Evolutionary conservation across 331 rosid genomes (phyloP).

Genomic region (Pyracantha coccinea): DNA sequence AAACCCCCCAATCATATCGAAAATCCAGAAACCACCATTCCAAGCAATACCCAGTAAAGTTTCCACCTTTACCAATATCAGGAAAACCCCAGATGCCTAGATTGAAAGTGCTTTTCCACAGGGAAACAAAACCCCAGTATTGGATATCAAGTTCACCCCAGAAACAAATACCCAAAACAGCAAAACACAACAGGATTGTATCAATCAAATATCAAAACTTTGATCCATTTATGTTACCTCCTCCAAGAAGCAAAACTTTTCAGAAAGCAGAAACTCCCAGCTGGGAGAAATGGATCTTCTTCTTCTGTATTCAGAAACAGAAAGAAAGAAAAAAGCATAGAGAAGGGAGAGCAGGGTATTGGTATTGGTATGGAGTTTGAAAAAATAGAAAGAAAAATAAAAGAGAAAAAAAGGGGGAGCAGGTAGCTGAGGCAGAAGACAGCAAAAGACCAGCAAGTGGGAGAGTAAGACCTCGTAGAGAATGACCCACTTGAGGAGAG

Average conservation of each 20-base stretch:
- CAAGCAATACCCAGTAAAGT: constrained; percentile 33
- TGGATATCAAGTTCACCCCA: not conserved
- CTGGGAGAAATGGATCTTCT: constrained; percentile 34
- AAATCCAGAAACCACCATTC: constrained; percentile 22
- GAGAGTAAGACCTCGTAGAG: constrained; percentile 62
- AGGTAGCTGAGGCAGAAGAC: constrained; percentile 40
- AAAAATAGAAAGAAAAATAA: constrained; percentile 22
- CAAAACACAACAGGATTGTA: constrained; percentile 6
- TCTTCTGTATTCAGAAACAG: constrained; percentile 23
- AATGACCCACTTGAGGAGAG: constrained; percentile 61
- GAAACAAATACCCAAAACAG: constrained; percentile 13
- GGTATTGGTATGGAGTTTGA: constrained; percentile 16
- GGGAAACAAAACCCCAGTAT: not conserved
- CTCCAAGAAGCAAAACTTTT: constrained; percentile 23
- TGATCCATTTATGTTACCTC: constrained; percentile 19
- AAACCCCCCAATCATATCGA: constrained; percentile 34
- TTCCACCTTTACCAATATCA: constrained; percentile 12
- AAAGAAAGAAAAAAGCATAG: constrained; percentile 23
- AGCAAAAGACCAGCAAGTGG: constrained; percentile 68
- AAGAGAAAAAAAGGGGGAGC: constrained; percentile 14
- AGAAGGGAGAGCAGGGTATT: constrained; percentile 24
- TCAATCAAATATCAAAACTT: constrained; percentile 30
- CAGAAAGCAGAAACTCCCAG: not conserved
- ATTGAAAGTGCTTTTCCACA: constrained; percentile 25
- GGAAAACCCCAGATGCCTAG: constrained; percentile 43